Conservation (phyloP, 768 basidiomycete species). For the Auriscalpium microsporum region DNA sequence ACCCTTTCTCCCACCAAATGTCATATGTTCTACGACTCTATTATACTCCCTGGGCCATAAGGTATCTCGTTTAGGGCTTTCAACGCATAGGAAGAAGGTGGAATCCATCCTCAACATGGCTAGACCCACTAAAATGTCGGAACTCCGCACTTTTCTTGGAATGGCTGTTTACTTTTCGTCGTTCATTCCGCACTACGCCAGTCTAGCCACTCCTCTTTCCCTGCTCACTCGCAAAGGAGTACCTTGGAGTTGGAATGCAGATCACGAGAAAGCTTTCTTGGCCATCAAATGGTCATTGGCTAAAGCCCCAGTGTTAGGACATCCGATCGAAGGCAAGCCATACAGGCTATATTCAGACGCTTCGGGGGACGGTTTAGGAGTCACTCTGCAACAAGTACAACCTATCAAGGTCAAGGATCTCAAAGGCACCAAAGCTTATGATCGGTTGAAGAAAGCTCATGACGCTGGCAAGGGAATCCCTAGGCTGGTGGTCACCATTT, state of each 20-base stretch:
- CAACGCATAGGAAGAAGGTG: conserved; percentile 18
- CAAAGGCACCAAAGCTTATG: conserved; percentile 15
- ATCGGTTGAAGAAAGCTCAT: neutral
- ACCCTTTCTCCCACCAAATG: conserved; percentile 23
- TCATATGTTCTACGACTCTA: conserved; percentile 17
- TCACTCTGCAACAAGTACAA: conserved; percentile 18
- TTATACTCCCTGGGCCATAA: conserved; percentile 27
- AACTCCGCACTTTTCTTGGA: conserved; percentile 19
- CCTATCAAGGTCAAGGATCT: conserved; percentile 13
- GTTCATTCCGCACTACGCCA: conserved; percentile 29
- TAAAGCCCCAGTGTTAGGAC: conserved; percentile 26
- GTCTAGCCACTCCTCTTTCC: conserved; percentile 27
- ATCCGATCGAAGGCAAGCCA: conserved; percentile 21
- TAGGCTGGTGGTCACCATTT: neutral
- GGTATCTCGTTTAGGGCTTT: conserved; percentile 29
- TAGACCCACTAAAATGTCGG: conserved; percentile 9
- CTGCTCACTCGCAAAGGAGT: conserved; percentile 23
- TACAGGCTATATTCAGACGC: conserved; percentile 31
- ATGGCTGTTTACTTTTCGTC: conserved; percentile 29
- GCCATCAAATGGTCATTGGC: conserved; percentile 22
- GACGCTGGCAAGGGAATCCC: neutral
- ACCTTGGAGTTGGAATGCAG: conserved; percentile 17
- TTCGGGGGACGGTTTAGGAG: conserved; percentile 17
- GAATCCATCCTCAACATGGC: conserved; percentile 24
- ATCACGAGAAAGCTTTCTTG: conserved; percentile 23